phyloP scores from a whole-genome alignment of 768 basidiomycete genomes.

The Dentipellis fragilis region DNA sequence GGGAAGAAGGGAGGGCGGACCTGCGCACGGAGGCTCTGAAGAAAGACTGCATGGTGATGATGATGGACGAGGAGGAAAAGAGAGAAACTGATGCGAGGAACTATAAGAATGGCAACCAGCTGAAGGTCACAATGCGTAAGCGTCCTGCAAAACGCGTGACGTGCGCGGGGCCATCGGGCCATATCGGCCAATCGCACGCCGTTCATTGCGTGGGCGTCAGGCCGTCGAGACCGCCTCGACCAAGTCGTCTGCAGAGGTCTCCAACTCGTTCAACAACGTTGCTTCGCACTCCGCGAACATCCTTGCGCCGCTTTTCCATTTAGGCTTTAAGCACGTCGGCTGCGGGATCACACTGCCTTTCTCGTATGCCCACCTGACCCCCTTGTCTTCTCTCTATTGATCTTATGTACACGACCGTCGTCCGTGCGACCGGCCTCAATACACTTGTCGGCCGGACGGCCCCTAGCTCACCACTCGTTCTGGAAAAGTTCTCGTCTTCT shows the following conservation, averaged over 20 bases:
- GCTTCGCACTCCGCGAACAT: no score
- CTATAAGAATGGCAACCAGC: background rate
- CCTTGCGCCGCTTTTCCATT: background rate
- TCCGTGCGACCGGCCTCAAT: no score
- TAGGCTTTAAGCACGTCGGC: background rate
- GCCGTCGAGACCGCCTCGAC: background rate
- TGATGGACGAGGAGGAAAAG: background rate
- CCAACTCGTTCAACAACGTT: no score
- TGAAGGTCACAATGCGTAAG: background rate
- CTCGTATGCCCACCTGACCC: background rate
- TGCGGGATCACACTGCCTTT: background rate
- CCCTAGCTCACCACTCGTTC: no score
- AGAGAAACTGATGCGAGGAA: background rate
- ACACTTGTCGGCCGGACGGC: no score
- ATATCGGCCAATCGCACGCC: background rate
- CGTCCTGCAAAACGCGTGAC: background rate
- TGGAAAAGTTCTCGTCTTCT: no score
- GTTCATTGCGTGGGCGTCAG: background rate
- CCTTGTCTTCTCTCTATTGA: background rate
- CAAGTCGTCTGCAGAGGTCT: background rate
- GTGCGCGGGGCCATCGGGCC: background rate
- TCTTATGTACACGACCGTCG: background rate
- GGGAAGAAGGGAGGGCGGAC: constrained; percentile 8
- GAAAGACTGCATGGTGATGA: constrained; percentile 5
- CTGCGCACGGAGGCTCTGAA: constrained; percentile 12